Evolutionary conservation across 2,329 filamentous ascomycete species (phyloP).

Genomic region (Nemania sp.): DNA sequence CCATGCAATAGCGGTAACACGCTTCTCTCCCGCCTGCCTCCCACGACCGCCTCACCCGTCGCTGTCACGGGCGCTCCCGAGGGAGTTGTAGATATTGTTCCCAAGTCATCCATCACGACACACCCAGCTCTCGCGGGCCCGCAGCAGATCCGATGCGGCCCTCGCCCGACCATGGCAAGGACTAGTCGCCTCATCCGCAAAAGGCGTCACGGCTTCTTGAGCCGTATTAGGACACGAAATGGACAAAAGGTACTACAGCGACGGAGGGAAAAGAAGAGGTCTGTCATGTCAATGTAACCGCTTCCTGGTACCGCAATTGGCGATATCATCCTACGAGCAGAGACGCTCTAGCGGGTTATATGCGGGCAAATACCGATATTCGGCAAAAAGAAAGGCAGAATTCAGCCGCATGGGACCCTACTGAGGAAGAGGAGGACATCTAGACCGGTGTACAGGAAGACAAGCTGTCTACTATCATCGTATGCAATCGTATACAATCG

Average conservation of each 20-base stretch:
- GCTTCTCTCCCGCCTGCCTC: conserved; percentile 40
- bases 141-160: conserved; percentile 68
- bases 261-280: conserved; percentile 65
- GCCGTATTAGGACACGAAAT: conserved; percentile 61
- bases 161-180: conserved; percentile 68
- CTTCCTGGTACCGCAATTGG: not conserved
- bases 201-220: conserved; percentile 69
- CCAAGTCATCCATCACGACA: conserved; percentile 60
- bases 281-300: conserved; percentile 54
- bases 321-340: not conserved
- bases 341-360: not conserved
- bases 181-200: conserved; percentile 69
- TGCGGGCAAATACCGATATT: not conserved
- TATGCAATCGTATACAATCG: conserved; percentile 25
- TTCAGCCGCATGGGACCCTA: not conserved
- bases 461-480: too few relatives aligned
- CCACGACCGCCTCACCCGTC: conserved; percentile 30
- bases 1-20: conserved; percentile 47
- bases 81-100: conserved; percentile 59
- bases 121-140: conserved; percentile 63
- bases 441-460: too few relatives aligned
- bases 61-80: conserved; percentile 35
- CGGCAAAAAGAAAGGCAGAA: not conserved
- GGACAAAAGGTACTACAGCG: conserved; percentile 66
- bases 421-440: too few relatives aligned